These are phyloP conservation scores for Candida incommunis DNA, from an alignment of 805 yeast species.

Conservation along the genomic window DNA sequence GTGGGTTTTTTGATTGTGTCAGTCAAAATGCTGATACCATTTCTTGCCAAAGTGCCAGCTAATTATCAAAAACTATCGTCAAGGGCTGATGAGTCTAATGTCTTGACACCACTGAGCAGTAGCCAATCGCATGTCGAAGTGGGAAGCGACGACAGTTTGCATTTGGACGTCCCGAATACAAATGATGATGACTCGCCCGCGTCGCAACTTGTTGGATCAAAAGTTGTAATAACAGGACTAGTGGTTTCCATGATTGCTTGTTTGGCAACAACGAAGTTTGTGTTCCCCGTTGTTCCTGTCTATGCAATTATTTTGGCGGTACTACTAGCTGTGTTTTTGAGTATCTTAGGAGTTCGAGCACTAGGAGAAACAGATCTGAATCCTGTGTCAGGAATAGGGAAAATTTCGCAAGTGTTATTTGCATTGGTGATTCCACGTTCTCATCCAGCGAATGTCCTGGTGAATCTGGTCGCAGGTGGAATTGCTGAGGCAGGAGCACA, in stretches of 20 bases:
- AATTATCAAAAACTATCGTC: background rate
- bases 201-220: conserved; percentile 33
- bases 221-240: conserved; percentile 45
- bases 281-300: conserved; percentile 58
- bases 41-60: background rate
- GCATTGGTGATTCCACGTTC: conserved; percentile 63
- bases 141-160: background rate
- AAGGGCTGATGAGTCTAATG: background rate
- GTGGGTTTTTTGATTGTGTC: conserved; percentile 43
- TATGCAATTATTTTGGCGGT: conserved; percentile 59
- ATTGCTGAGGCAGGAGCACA: conserved; percentile 98
- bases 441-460: conserved; percentile 69
- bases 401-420: conserved; percentile 77
- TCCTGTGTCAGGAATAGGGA: conserved; percentile 95
- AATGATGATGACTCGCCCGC: conserved; percentile 17
- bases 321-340: conserved; percentile 58
- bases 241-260: conserved; percentile 54
- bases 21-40: background rate
- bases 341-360: conserved; percentile 83
- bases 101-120: background rate
- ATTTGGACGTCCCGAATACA: background rate
- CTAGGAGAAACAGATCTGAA: conserved; percentile 93
- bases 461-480: conserved; percentile 89
- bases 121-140: background rate
- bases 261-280: conserved; percentile 41